Conservation (phyloP, 164 flowering plant genomes). For the Pachysandra terminalis region DNA sequence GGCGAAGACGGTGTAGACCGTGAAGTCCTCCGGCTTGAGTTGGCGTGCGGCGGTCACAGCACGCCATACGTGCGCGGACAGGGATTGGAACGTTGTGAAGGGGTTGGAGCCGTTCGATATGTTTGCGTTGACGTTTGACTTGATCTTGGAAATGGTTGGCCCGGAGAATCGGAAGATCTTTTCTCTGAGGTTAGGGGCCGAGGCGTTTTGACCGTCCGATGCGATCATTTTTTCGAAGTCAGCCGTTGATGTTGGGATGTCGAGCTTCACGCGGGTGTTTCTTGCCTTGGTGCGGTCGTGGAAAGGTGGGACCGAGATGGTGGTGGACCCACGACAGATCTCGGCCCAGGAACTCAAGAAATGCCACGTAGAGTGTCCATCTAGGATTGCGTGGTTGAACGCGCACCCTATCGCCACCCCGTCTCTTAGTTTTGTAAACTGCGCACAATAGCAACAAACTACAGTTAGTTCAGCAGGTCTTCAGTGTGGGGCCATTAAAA, state of each 20-base stretch:
- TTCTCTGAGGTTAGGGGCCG: constrained; percentile 46
- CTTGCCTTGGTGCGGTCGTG: constrained; percentile 77
- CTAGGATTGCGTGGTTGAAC: constrained; percentile 89
- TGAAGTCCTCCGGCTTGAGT: constrained; percentile 69
- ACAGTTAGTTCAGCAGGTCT: no score
- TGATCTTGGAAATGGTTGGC: constrained; percentile 57
- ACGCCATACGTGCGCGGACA: constrained; percentile 74
- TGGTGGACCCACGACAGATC: constrained; percentile 47
- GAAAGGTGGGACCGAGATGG: constrained; percentile 62
- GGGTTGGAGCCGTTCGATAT: constrained; percentile 41
- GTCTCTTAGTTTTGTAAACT: constrained; percentile 86
- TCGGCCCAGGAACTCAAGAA: constrained; percentile 97
- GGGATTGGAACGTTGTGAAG: constrained; percentile 80
- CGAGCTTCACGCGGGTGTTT: constrained; percentile 76
- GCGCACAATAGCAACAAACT: background rate
- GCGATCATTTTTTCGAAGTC: constrained; percentile 14
- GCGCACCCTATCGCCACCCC: constrained; percentile 90
- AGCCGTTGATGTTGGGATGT: constrained; percentile 41
- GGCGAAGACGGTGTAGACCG: constrained; percentile 78
- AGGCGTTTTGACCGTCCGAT: constrained; percentile 23
- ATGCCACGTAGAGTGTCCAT: constrained; percentile 94
- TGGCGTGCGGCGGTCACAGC: constrained; percentile 67
- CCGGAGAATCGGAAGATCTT: constrained; percentile 79
- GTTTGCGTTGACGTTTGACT: constrained; percentile 46
- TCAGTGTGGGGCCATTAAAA: no score